phyloP scores from a whole-genome alignment of 1,284 basidiomycete species.

The Cryptococcus sp. region DNA sequence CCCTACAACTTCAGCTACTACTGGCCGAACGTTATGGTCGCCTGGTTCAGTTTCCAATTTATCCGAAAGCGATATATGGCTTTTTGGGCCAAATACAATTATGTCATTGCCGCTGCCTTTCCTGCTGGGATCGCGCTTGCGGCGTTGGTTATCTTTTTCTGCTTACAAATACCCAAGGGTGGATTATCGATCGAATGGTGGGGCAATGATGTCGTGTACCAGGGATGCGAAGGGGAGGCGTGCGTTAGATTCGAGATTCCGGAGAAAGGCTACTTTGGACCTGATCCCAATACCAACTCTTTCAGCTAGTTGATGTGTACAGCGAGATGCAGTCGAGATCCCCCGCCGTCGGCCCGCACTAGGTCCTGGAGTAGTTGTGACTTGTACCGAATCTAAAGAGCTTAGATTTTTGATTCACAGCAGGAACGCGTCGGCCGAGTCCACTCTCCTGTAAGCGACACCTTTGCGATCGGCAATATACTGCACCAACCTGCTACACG shows the following conservation, averaged over 20 bases:
- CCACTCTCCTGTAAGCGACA: too few species aligned
- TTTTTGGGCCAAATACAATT: slow-evolving; percentile 46
- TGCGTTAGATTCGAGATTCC: slow-evolving; percentile 11
- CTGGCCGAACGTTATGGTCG: slow-evolving; percentile 25
- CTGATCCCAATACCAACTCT: slow-evolving; percentile 6
- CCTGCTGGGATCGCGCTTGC: slow-evolving; percentile 43
- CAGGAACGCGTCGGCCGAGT: too few species aligned
- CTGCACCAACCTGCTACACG: too few species aligned
- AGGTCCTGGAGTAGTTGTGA: too few species aligned
- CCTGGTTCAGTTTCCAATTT: slow-evolving; percentile 35
- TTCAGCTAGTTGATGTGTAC: not conserved
- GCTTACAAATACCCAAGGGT: slow-evolving; percentile 14
- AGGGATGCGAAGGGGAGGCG: slow-evolving; percentile 15
- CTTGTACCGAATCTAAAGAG: too few species aligned
- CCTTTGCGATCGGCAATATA: too few species aligned
- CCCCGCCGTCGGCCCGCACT: too few species aligned
- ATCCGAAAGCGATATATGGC: slow-evolving; percentile 27
- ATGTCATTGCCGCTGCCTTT: slow-evolving; percentile 40
- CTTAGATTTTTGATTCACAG: too few species aligned
- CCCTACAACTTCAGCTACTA: slow-evolving; percentile 40
- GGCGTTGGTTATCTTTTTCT: slow-evolving; percentile 40
- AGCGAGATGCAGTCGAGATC: too few species aligned
- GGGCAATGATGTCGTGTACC: slow-evolving; percentile 14
- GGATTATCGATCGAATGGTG: slow-evolving; percentile 20
- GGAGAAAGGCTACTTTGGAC: slow-evolving; percentile 19